phyloP scores from a whole-genome alignment of 2,329 filamentous ascomycete species.

The Septoria petroselini region DNA sequence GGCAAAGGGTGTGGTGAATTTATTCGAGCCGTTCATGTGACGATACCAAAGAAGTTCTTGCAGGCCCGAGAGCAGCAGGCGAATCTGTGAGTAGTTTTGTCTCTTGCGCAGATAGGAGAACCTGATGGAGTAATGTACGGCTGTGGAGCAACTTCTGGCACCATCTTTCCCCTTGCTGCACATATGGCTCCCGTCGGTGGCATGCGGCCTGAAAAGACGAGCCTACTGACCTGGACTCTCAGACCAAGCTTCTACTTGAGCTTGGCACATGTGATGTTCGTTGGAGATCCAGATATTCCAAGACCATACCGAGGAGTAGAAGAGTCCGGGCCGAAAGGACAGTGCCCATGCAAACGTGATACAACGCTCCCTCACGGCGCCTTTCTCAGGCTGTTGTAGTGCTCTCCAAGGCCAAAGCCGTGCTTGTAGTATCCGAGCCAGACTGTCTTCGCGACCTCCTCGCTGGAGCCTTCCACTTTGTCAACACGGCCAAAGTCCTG shows the following conservation, averaged over 20 bases:
- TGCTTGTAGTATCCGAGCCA: constrained; percentile 97
- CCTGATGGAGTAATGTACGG: too few relatives aligned
- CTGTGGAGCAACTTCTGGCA: too few relatives aligned
- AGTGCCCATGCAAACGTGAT: too few relatives aligned
- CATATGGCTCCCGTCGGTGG: too few relatives aligned
- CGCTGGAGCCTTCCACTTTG: constrained; percentile 56
- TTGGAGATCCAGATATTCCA: constrained; percentile 5
- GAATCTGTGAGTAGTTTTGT: constrained; percentile 18
- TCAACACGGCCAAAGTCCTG: constrained; percentile 78
- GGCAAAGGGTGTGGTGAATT: constrained; percentile 31
- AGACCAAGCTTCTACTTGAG: constrained; percentile 15
- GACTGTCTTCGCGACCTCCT: constrained; percentile 51
- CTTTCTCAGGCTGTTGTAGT: constrained; percentile 81
- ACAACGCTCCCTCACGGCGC: constrained; percentile 13
- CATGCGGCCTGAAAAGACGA: too few relatives aligned
- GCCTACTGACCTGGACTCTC: too few relatives aligned
- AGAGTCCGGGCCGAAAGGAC: too few relatives aligned
- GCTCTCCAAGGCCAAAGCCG: constrained; percentile 89
- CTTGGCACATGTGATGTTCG: constrained; percentile 9
- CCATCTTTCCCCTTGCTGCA: too few relatives aligned
- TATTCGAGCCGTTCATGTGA: constrained; percentile 26
- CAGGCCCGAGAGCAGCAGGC: constrained; percentile 7
- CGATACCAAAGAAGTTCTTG: constrained; percentile 28
- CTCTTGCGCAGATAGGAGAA: too few relatives aligned
- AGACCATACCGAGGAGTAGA: too few relatives aligned